These are phyloP conservation scores for Helminthosporium solani DNA, from an alignment of 2,329 filamentous ascomycete species.

Conservation along the genomic window DNA sequence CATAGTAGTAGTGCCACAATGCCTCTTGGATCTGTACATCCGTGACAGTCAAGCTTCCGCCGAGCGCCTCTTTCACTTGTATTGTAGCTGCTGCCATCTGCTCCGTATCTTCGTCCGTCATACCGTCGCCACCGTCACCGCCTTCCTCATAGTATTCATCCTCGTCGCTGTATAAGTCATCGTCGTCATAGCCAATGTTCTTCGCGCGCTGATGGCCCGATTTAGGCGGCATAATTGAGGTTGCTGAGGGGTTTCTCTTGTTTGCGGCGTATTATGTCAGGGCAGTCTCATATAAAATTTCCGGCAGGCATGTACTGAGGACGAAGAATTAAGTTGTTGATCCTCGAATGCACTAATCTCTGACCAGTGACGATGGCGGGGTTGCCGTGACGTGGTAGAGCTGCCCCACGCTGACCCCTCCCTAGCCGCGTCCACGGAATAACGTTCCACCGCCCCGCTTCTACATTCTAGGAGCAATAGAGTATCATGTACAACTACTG, in stretches of 20 bases:
- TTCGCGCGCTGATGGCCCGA: conserved; percentile 47
- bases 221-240: conserved; percentile 35
- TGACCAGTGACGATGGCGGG: conserved; percentile 1
- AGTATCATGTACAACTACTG: too few species aligned
- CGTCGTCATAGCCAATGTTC: conserved; percentile 51
- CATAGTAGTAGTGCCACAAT: conserved; percentile 95
- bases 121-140: conserved; percentile 30
- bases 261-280: too few species aligned
- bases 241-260: too few species aligned
- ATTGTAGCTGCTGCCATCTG: conserved; percentile 66
- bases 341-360: background rate
- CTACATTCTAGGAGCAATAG: conserved; percentile 9
- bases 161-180: conserved; percentile 56
- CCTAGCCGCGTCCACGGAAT: conserved; percentile 4
- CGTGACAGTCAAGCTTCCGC: conserved; percentile 60
- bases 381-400: conserved; percentile 16
- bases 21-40: conserved; percentile 81
- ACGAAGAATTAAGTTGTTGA: background rate
- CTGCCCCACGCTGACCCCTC: conserved; percentile 29
- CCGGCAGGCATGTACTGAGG: too few species aligned
- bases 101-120: conserved; percentile 40
- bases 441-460: conserved; percentile 4
- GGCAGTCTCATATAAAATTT: too few species aligned
- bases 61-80: conserved; percentile 67
- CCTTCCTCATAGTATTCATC: conserved; percentile 49